A percentile compares a stretch with the other conserved stretches of the same genome.
Evolutionary conservation across 768 basidiomycete species (phyloP).

Genomic region (Leccinum longicurvipes): DNA sequence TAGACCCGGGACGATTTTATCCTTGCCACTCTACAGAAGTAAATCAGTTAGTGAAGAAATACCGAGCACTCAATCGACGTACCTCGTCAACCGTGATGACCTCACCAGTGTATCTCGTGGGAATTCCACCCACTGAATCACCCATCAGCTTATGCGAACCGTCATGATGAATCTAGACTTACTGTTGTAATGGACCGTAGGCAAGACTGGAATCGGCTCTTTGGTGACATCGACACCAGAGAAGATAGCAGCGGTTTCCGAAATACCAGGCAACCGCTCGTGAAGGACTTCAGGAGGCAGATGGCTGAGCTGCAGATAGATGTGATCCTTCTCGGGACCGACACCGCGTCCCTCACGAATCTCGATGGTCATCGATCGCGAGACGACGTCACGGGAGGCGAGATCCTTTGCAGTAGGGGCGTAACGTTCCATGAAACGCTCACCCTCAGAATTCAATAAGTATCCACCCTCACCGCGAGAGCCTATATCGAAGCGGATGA

Average conservation of each 20-base stretch:
- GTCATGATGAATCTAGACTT: slow-evolving; percentile 32
- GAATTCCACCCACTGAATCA: slow-evolving; percentile 92
- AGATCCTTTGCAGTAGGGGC: slow-evolving; percentile 99
- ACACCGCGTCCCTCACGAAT: slow-evolving; percentile 99
- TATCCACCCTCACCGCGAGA: slow-evolving; percentile 99
- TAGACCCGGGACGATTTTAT: slow-evolving; percentile 91
- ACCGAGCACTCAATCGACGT: slow-evolving; percentile 1
- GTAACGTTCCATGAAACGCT: slow-evolving; percentile 99
- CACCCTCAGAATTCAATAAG: slow-evolving; percentile 95
- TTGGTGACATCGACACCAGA: slow-evolving; percentile 99
- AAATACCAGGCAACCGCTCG: slow-evolving; percentile 97
- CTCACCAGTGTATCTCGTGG: slow-evolving; percentile 97
- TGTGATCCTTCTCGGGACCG: slow-evolving; percentile 96
- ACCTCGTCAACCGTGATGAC: slow-evolving; percentile 81
- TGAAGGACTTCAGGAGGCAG: slow-evolving; percentile 93
- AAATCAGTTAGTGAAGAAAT: slow-evolving; percentile 1
- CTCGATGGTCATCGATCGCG: slow-evolving; percentile 98
- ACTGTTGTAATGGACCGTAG: slow-evolving; percentile 99
- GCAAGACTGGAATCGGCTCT: slow-evolving; percentile 97
- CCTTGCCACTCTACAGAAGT: slow-evolving; percentile 65
- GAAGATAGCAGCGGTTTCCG: slow-evolving; percentile 99
- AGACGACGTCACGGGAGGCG: slow-evolving; percentile 98
- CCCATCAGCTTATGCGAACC: slow-evolving; percentile 12
- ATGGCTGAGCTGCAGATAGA: slow-evolving; percentile 96
- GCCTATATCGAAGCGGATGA: slow-evolving; percentile 43